Evolutionary conservation across 176 grass and related monocot genomes (phyloP), one percentile per base, ranked within the genome.

Genomic region (Cenchrus fungigraminus): DNA sequence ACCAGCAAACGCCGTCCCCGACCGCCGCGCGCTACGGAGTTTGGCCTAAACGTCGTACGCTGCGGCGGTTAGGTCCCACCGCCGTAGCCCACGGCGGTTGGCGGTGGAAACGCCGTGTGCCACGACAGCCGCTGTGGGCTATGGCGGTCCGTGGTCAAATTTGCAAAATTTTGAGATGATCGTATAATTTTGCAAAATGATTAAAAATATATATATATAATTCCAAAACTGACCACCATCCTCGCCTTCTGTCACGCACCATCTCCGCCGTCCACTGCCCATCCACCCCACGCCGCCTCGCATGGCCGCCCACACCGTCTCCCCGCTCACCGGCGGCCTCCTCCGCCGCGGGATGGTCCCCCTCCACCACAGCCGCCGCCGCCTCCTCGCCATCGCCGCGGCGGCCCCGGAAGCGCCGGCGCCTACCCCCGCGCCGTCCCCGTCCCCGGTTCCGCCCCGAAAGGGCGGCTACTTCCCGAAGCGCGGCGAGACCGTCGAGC

Each of bases 401-500:
- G 65, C 52, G 58, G 58, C 69, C 15, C 85, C 87, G 43, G 66
- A 89, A 87, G 20, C 29, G 34, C 45, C 83, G 16, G 46, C 86
- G 28, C 81, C 90, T 54, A 14, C 78, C 59, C 70, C 83, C 34
- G 3, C 83, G 40, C 51, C 50, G 81, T 45, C 90, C 49, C 46
- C 55, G 14, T 17, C 85, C n/a, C 22, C 88, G 44, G 29, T 42
- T 57, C 43, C 63, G 4, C 56, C 56, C 70, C 53, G 73, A 9
- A 70, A 88, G 72, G 79, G 25, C 25, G 25, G 64, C 57, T 95
- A 94, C 81, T 98, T 92, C 50, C 93, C 89, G 65, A 98, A 95
- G 93, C 90, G 92, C 29, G 61, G 71, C 57, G 93, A 98, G 85
- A 89, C 87, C 1, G 17, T 99, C 32, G 94, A 99, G 90, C 90